Conservation (phyloP, 176 grass and related monocot genomes). For the Oryza meridionalis region DNA sequence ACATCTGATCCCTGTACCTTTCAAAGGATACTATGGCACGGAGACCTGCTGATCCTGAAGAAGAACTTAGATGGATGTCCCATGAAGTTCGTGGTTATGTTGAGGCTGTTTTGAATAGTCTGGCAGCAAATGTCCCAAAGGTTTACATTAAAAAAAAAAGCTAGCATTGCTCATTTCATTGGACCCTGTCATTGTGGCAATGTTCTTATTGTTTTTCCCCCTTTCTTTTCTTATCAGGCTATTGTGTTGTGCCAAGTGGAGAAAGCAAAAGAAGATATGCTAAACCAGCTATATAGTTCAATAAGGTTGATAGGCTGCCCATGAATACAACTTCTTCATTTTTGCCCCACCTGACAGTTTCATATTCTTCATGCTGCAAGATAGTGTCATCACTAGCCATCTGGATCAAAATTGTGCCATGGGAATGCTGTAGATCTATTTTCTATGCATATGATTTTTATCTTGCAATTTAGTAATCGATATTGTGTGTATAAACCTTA, state of each 20-base stretch:
- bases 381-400: conserved; percentile 13
- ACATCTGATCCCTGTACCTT: conserved; percentile 32
- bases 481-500: background rate
- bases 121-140: conserved; percentile 97
- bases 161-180: conserved; percentile 9
- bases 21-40: conserved; percentile 70
- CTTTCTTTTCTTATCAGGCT: conserved; percentile 66
- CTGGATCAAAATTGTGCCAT: conserved; percentile 11
- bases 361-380: background rate
- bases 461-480: background rate
- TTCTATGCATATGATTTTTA: background rate
- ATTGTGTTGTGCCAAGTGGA: conserved; percentile 98
- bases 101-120: conserved; percentile 94
- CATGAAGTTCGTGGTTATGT: conserved; percentile 99
- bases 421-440: background rate
- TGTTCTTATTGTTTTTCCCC: background rate
- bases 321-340: conserved; percentile 10
- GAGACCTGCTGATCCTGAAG: conserved; percentile 94
- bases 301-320: conserved; percentile 62
- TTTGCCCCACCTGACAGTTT: background rate
- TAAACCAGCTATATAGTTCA: conserved; percentile 91
- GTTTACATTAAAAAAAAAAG: conserved; percentile 40
- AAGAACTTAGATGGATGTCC: conserved; percentile 99
- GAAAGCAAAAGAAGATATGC: conserved; percentile 98
- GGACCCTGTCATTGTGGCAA: background rate